Percentiles rank a stretch among this genome's conserved stretches.
Evolutionary conservation across 768 basidiomycete species (phyloP).

Genomic region (Pleurotus tuber-regium): DNA sequence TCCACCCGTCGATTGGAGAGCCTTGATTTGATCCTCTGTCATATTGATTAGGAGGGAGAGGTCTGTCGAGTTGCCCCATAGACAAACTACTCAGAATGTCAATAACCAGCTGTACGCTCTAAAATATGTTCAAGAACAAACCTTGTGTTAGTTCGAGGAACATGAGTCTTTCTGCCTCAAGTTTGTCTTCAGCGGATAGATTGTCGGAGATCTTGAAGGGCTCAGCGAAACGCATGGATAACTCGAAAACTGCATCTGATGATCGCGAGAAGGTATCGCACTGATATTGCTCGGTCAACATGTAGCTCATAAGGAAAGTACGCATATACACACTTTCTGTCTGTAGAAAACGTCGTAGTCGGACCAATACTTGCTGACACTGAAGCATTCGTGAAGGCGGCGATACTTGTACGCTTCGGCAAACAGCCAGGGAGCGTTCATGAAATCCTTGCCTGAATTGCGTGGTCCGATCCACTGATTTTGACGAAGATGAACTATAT

Average conservation of each 20-base stretch:
- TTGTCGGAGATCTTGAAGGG: conserved; percentile 66
- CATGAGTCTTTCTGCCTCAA: conserved; percentile 78
- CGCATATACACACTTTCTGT: conserved; percentile 60
- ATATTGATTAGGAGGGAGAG: conserved; percentile 94
- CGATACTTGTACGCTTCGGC: conserved; percentile 95
- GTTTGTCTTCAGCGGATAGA: conserved; percentile 49
- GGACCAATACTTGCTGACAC: conserved; percentile 84
- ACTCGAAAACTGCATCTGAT: conserved; percentile 86
- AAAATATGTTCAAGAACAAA: conserved; percentile 25
- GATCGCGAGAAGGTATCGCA: conserved; percentile 97
- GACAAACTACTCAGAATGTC: conserved; percentile 58
- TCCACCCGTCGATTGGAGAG: conserved; percentile 95
- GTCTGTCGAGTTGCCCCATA: conserved; percentile 98
- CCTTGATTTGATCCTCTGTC: conserved; percentile 96
- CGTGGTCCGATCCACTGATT: too few species aligned
- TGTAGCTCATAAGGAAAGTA: neutral
- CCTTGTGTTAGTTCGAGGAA: conserved; percentile 93
- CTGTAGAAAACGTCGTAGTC: conserved; percentile 95
- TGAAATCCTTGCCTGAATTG: conserved; percentile 87
- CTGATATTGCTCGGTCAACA: conserved; percentile 30
- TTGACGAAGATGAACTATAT: conserved; percentile 6
- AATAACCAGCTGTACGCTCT: conserved; percentile 6
- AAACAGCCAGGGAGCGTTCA: conserved; percentile 96
- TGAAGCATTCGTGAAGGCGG: conserved; percentile 91
- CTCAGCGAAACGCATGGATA: conserved; percentile 88